Evolutionary conservation across 73 alveolate species (phyloP).

Genomic region (Symbiodinium pilosum): DNA sequence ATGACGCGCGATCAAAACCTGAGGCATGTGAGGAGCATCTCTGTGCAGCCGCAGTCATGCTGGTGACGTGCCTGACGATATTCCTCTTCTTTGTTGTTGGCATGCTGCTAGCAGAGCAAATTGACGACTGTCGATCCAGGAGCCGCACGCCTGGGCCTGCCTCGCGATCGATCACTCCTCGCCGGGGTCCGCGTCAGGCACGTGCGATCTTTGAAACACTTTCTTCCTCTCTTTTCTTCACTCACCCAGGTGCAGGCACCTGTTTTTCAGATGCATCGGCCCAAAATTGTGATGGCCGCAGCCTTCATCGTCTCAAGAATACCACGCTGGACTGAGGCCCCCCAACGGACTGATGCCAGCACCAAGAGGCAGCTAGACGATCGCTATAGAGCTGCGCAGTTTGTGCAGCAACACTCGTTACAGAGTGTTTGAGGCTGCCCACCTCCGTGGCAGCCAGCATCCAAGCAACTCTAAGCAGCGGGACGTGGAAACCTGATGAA

Average conservation of each 20-base stretch:
- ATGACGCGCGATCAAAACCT: neutral
- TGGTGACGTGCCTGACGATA: constrained; percentile 15
- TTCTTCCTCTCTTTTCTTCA: too few relatives aligned
- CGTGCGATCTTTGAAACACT: neutral
- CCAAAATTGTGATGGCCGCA: neutral
- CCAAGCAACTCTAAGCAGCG: neutral
- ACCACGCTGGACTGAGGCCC: constrained; percentile 4
- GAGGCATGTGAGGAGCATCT: constrained; percentile 26
- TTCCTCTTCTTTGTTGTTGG: too few relatives aligned
- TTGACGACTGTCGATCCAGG: neutral
- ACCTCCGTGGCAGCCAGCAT: neutral
- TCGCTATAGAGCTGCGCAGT: too few relatives aligned
- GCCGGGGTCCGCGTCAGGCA: neutral
- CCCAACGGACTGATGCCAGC: neutral
- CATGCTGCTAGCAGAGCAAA: neutral
- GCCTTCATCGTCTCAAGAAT: too few relatives aligned
- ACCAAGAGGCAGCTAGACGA: neutral
- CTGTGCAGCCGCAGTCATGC: constrained; percentile 61
- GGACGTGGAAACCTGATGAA: neutral
- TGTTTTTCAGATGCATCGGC: neutral
- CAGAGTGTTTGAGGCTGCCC: neutral
- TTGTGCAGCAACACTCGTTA: too few relatives aligned
- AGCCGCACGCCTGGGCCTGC: constrained; percentile 11
- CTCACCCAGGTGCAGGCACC: constrained; percentile 1
- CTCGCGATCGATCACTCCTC: neutral